Base-by-base conservation (phyloP, 768 basidiomycete species). In the Pleurotus giganteus region DNA sequence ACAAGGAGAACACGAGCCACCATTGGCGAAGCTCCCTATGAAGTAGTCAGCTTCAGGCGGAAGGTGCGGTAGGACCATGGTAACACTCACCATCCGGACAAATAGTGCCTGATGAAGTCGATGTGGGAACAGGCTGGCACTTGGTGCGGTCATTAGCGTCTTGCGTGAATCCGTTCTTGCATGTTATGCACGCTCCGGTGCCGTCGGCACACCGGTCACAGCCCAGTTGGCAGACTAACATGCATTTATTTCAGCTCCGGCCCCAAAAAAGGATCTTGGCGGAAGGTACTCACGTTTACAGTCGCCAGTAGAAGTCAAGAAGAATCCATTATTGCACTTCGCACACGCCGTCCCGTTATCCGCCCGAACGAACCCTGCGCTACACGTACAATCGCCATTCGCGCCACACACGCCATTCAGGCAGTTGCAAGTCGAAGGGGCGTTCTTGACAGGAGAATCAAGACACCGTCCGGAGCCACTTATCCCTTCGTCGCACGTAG, bases 391-490 rank as follows among this genome's bases (percentile, higher is more conserved):
- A 56, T 82, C 79, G 0, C 88, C 85, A 56, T 83, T 78, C 0
- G 79, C 57, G 1, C 79, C 78, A 68, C 92, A 95, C 28, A 82
- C 71, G 5, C 92, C 92, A 61, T 91, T 94, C 54, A 83, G 56
- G 62, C 92, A 94, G 61, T 89, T 87, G 68, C 92, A 94, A 15
- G 76, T 76, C 29, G 81, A 78, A 1, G 85, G 80, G 0, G 78
- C 64, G 49, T 81, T 76, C 29, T 65, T 64, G n/a, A 78, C 69
- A 0, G 66, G 58, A 1, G 80, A 67, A 21, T 73, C 64, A 44
- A 89, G 72, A 66, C 92, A 95, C 34, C 74, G 72, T 0, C 92
- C 92, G 1, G 80, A 80, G 0, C 92, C 92, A 0, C 81, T 79
- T 36, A 86, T 80, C 11, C 92, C 91, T 4, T 89, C 85, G 58